These are phyloP conservation scores for Russula brevipes DNA, from an alignment of 768 basidiomycete genomes.

Conservation along the genomic window DNA sequence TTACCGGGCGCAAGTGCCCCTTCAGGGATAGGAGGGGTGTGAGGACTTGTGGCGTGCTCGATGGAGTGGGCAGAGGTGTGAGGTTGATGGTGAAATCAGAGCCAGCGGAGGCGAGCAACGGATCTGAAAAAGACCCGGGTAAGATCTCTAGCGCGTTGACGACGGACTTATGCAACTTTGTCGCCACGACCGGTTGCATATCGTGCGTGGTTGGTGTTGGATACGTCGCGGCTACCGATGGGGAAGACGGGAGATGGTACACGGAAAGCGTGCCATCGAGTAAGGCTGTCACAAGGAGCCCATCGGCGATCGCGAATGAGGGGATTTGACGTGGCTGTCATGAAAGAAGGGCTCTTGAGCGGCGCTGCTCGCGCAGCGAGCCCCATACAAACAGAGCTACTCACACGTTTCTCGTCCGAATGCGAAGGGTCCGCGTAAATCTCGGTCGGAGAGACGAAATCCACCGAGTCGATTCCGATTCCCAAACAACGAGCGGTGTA, in stretches of 20 bases:
- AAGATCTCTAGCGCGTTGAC: conserved; percentile 23
- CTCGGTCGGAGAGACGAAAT: conserved; percentile 17
- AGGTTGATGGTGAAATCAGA: conserved; percentile 22
- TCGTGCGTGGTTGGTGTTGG: conserved; percentile 4
- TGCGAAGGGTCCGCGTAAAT: conserved; percentile 23
- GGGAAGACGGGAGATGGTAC: conserved; percentile 12
- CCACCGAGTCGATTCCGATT: conserved; percentile 19
- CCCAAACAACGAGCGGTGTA: conserved; percentile 17
- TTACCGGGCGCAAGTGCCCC: conserved; percentile 19
- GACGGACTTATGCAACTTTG: conserved; percentile 21
- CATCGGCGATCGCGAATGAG: conserved; percentile 19
- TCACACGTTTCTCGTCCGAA: conserved; percentile 22
- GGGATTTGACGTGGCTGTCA: conserved; percentile 23
- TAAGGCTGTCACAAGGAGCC: conserved; percentile 19
- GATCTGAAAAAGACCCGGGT: neutral
- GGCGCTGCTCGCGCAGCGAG: neutral
- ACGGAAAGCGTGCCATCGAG: conserved; percentile 24
- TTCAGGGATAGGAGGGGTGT: conserved; percentile 13
- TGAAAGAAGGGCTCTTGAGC: neutral
- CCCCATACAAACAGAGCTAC: conserved; percentile 2
- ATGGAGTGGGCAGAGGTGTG: conserved; percentile 13
- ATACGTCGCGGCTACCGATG: conserved; percentile 3
- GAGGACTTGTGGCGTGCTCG: neutral
- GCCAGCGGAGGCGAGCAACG: conserved; percentile 23
- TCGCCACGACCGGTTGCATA: conserved; percentile 7